Evolutionary conservation across 331 rosid species (phyloP).

Genomic region (Ulmus americana): DNA sequence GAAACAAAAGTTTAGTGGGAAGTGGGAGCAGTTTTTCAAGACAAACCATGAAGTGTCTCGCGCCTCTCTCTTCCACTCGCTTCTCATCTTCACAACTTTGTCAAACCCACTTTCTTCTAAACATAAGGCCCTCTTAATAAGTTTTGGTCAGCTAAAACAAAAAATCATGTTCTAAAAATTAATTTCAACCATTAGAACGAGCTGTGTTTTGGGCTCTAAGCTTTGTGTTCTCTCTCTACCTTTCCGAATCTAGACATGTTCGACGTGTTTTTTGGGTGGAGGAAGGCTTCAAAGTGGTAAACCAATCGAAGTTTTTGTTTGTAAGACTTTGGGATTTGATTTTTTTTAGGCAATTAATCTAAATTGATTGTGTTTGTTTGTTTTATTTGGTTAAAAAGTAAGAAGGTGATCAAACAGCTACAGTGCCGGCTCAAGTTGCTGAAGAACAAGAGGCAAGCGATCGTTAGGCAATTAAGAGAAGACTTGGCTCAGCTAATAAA

Average conservation of each 20-base stretch:
- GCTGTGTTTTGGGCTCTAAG: neutral
- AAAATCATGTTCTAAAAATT: neutral
- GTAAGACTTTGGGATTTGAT: neutral
- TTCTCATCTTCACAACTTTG: slow-evolving; percentile 18
- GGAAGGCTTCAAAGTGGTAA: slow-evolving; percentile 81
- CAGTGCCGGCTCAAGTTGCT: slow-evolving; percentile 52
- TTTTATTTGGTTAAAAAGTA: slow-evolving; percentile 32
- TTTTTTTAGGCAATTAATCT: neutral
- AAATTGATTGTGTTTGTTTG: neutral
- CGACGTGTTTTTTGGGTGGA: slow-evolving; percentile 66
- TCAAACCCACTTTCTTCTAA: slow-evolving; percentile 44
- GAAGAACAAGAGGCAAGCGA: slow-evolving; percentile 50
- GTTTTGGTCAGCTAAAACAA: neutral
- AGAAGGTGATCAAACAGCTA: slow-evolving; percentile 44
- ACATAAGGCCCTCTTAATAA: slow-evolving; percentile 10
- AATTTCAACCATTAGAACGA: neutral
- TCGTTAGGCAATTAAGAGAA: slow-evolving; percentile 42
- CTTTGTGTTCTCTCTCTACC: neutral
- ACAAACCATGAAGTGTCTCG: slow-evolving; percentile 29
- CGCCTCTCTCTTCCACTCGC: slow-evolving; percentile 16
- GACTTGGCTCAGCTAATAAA: slow-evolving; percentile 50
- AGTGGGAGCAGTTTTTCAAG: slow-evolving; percentile 49
- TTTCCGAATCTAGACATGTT: slow-evolving; percentile 44
- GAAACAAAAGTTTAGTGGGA: slow-evolving; percentile 34
- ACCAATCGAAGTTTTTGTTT: neutral